These are phyloP conservation scores for Penicillium canariense DNA, from an alignment of 495 filamentous ascomycete species.

Conservation along the genomic window DNA sequence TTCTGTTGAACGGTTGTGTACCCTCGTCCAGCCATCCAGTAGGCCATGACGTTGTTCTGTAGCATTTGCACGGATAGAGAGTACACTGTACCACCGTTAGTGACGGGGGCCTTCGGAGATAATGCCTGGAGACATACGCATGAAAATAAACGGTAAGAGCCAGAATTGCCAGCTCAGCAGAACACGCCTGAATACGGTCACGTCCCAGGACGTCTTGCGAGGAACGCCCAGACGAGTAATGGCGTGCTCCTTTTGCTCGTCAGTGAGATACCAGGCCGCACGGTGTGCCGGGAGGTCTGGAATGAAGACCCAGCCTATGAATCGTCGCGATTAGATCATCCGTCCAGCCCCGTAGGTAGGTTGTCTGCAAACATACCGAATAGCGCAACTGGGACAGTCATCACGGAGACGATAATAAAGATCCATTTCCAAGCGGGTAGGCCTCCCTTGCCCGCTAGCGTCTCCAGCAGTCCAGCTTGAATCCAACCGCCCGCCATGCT, in stretches of 20 bases:
- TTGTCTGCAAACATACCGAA: slow-evolving; percentile 20
- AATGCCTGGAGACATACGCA: slow-evolving; percentile 21
- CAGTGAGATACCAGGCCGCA: slow-evolving; percentile 33
- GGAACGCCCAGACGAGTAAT: slow-evolving; percentile 21
- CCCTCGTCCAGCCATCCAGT: slow-evolving; percentile 36
- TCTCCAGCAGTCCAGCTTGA: slow-evolving; percentile 26
- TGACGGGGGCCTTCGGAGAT: not conserved
- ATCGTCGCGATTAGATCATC: not conserved
- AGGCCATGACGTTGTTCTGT: slow-evolving; percentile 37
- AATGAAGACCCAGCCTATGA: slow-evolving; percentile 35
- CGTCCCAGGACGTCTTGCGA: slow-evolving; percentile 29
- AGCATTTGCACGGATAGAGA: slow-evolving; percentile 34
- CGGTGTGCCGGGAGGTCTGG: slow-evolving; percentile 34
- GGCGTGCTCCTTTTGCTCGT: slow-evolving; percentile 35
- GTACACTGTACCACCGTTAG: slow-evolving; percentile 20
- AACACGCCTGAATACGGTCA: slow-evolving; percentile 30
- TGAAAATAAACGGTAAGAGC: slow-evolving; percentile 35
- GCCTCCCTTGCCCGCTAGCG: slow-evolving; percentile 22
- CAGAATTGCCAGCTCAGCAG: slow-evolving; percentile 38
- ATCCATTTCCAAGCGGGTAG: slow-evolving; percentile 36
- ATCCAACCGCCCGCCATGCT: slow-evolving; percentile 35
- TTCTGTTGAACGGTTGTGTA: slow-evolving; percentile 36
- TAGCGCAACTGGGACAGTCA: slow-evolving; percentile 30
- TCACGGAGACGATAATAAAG: slow-evolving; percentile 33
- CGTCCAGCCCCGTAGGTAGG: not conserved